phyloP scores from a whole-genome alignment of 2,329 filamentous ascomycete species.

The Ascosphaera apis region DNA sequence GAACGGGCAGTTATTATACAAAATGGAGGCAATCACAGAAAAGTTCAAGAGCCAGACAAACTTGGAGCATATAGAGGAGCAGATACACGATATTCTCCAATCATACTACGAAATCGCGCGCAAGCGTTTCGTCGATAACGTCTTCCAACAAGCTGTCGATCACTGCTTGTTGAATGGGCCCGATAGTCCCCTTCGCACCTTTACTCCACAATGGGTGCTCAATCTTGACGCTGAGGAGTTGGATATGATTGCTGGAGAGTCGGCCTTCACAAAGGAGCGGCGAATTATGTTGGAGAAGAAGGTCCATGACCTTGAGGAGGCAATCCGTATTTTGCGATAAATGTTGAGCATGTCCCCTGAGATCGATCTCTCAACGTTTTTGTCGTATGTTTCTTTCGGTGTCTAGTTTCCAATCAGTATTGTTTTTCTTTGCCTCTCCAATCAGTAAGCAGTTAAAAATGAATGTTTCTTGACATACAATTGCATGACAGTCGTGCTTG shows the following conservation, averaged over 20 bases:
- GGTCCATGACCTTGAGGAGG: constrained; percentile 20
- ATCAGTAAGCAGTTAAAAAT: no score
- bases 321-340: neutral
- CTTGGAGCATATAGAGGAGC: constrained; percentile 19
- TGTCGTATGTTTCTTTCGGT: no score
- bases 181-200: constrained; percentile 28
- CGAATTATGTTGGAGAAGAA: constrained; percentile 24
- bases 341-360: no score
- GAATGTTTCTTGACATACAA: no score
- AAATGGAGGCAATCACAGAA: neutral
- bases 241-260: constrained; percentile 35
- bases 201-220: constrained; percentile 29
- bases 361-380: no score
- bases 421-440: no score
- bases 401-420: no score
- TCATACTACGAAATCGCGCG: constrained; percentile 39
- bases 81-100: constrained; percentile 36
- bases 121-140: constrained; percentile 38
- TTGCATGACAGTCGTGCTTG: no score
- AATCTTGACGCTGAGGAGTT: constrained; percentile 26
- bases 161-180: constrained; percentile 29
- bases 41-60: constrained; percentile 10
- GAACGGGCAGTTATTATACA: neutral
- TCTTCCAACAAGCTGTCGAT: constrained; percentile 35
- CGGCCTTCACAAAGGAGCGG: constrained; percentile 17